phyloP scores from a whole-genome alignment of 768 basidiomycete genomes.

The Macrolepiota fuliginosa region DNA sequence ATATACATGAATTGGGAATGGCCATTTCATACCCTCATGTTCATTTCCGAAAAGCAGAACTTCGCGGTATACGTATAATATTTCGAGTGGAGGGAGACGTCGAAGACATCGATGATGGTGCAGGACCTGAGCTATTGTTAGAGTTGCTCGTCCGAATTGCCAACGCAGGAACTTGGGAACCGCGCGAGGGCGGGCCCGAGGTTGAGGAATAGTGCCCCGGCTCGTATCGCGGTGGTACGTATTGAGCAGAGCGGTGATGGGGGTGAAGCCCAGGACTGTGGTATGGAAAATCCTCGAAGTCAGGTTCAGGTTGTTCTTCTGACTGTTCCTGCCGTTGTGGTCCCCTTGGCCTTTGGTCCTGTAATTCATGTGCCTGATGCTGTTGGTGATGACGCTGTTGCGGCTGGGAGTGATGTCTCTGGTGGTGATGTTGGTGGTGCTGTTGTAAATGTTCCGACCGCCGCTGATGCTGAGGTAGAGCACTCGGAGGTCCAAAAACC shows the following conservation, averaged over 20 bases:
- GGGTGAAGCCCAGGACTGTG: slow-evolving; percentile 11
- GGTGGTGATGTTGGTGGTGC: neutral
- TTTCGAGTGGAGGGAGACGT: slow-evolving; percentile 8
- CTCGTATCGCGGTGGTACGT: neutral
- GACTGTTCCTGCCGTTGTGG: neutral
- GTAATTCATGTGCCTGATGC: neutral
- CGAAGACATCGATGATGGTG: slow-evolving; percentile 9
- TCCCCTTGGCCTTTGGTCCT: neutral
- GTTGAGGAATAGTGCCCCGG: neutral
- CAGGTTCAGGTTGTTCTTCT: neutral
- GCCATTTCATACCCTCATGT: neutral
- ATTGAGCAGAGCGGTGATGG: slow-evolving; percentile 1
- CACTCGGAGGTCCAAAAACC: slow-evolving; percentile 25
- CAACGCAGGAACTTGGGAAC: slow-evolving; percentile 1
- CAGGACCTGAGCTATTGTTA: slow-evolving; percentile 13
- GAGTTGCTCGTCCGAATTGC: slow-evolving; percentile 5
- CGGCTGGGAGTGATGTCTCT: slow-evolving; percentile 1
- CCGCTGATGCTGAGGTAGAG: neutral
- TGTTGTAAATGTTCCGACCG: slow-evolving; percentile 26
- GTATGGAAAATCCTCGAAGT: slow-evolving; percentile 6
- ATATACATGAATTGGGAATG: neutral
- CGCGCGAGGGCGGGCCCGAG: neutral
- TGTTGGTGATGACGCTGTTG: slow-evolving; percentile 5
- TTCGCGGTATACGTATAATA: slow-evolving; percentile 3
- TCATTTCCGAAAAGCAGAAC: slow-evolving; percentile 7